Conservation (phyloP, 306 rosid species). For the Prunus campanulata region DNA sequence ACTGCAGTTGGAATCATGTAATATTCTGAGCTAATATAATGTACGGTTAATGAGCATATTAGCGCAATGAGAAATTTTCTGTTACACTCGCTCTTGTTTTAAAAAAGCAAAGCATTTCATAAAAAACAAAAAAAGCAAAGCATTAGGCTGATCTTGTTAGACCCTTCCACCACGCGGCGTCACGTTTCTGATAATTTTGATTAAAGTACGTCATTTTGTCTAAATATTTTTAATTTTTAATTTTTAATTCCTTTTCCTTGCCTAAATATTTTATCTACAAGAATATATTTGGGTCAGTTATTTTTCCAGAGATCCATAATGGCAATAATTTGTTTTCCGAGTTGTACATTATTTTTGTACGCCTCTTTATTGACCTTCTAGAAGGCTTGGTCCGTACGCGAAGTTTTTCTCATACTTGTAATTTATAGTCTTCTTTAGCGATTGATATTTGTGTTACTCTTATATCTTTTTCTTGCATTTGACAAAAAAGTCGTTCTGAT, state of each 20-base stretch:
- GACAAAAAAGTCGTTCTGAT: no score
- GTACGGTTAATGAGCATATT: background rate
- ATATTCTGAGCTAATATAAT: background rate
- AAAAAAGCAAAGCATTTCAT: no score
- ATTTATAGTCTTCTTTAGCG: background rate
- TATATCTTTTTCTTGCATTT: no score
- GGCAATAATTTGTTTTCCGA: background rate
- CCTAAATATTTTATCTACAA: background rate
- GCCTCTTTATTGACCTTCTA: slow-evolving; percentile 31
- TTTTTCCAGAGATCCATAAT: background rate
- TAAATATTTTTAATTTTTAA: background rate
- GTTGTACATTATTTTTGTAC: background rate
- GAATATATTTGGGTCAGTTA: background rate
- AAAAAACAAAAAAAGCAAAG: no score
- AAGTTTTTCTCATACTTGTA: background rate
- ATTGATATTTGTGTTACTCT: background rate
- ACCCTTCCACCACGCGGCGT: slow-evolving; percentile 12
- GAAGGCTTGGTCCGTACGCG: slow-evolving; percentile 27
- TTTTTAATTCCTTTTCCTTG: background rate
- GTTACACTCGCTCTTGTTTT: no score
- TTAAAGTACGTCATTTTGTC: no score
- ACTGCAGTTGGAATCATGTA: background rate
- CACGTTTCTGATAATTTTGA: background rate
- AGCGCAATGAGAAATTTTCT: background rate
- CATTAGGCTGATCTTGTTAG: slow-evolving; percentile 17